Conservation (phyloP, 148 eudicot species). For the Camellia lanceoleosa region DNA sequence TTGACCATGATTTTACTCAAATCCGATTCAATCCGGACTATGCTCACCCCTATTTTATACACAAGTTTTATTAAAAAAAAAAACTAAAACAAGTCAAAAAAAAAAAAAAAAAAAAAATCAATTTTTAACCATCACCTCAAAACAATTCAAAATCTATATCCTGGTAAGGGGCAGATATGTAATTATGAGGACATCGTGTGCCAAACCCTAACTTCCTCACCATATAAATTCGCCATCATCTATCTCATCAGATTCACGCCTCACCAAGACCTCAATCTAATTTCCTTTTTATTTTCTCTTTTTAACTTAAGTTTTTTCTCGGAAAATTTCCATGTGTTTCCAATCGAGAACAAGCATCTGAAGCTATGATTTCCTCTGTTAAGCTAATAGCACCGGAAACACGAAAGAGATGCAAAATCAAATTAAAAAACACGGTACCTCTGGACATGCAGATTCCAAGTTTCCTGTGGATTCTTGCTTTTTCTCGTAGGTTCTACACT, state of each 20-base stretch:
- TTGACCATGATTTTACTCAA: too few relatives aligned
- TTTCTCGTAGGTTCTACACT: conserved; percentile 17
- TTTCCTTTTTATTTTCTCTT: background rate
- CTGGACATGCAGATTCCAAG: conserved; percentile 12
- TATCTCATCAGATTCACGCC: background rate
- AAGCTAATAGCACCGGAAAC: conserved; percentile 5
- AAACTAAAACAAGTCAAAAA: too few relatives aligned
- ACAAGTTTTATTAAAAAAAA: too few relatives aligned
- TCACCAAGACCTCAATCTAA: background rate
- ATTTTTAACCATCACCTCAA: too few relatives aligned
- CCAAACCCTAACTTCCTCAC: background rate
- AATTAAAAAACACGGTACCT: background rate
- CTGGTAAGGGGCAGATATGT: too few relatives aligned
- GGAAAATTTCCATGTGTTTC: background rate
- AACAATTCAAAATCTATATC: too few relatives aligned
- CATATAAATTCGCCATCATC: background rate
- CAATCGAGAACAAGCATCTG: background rate
- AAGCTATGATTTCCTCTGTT: background rate
- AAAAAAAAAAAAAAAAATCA: too few relatives aligned
- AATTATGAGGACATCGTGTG: too few relatives aligned
- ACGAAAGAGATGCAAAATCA: conserved; percentile 13
- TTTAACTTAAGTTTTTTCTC: background rate
- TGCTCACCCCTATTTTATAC: too few relatives aligned
- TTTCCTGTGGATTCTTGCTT: conserved; percentile 4
- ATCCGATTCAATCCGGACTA: too few relatives aligned